Percentiles rank a stretch among this genome's conserved stretches.
Evolutionary conservation across 75 land plant genomes (phyloP).

Genomic region (Pinus taeda): DNA sequence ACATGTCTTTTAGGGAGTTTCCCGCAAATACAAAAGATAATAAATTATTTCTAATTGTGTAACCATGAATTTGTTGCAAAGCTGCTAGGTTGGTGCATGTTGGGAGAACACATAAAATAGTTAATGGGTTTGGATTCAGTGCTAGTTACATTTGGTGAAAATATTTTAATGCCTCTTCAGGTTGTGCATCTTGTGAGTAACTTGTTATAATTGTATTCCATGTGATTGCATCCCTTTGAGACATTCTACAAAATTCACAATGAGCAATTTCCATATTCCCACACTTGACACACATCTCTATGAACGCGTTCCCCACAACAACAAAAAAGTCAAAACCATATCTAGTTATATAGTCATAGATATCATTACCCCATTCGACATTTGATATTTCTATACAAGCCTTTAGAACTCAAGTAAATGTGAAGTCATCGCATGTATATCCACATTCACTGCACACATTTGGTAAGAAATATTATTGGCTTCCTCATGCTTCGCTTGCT

Average conservation of each 20-base stretch:
- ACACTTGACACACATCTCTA: constrained; percentile 38
- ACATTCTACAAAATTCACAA: constrained; percentile 14
- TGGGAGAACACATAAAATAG: constrained; percentile 23
- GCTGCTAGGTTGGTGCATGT: constrained; percentile 16
- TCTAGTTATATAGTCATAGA: constrained; percentile 25
- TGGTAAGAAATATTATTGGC: too few relatives aligned
- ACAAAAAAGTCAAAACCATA: constrained; percentile 9
- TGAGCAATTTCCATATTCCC: constrained; percentile 16
- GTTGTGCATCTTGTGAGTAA: constrained; percentile 17
- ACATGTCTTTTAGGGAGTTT: constrained; percentile 22
- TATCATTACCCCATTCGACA: background rate
- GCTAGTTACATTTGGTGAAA: constrained; percentile 26
- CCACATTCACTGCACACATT: too few relatives aligned
- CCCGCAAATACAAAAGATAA: constrained; percentile 2
- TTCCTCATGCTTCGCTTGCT: too few relatives aligned
- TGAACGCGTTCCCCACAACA: constrained; percentile 22
- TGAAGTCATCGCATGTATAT: too few relatives aligned
- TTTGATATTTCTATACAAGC: too few relatives aligned
- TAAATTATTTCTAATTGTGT: background rate
- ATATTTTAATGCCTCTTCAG: constrained; percentile 16
- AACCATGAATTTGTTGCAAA: constrained; percentile 7
- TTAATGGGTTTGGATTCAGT: constrained; percentile 18
- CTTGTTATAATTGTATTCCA: constrained; percentile 37
- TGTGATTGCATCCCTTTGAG: constrained; percentile 28
- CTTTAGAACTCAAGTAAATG: too few relatives aligned